phyloP scores from a whole-genome alignment of 2,329 filamentous ascomycete species.

The Fusarium illudens region DNA sequence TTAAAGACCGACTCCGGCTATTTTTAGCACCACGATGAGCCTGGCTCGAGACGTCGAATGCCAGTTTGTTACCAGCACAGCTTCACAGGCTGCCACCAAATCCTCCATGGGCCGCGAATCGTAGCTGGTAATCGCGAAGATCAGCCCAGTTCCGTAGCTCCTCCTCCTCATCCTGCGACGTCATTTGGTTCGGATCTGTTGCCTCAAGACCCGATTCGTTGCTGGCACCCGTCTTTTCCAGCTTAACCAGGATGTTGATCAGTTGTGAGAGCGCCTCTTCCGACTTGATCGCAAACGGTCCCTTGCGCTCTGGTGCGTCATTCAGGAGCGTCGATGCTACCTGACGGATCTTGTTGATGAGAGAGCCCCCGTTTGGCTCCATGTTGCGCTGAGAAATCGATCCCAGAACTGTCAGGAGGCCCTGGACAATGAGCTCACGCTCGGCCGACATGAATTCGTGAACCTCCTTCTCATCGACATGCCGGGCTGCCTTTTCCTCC shows the following conservation, averaged over 20 bases:
- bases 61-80: neutral
- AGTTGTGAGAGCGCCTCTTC: conserved; percentile 78
- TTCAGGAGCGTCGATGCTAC: conserved; percentile 83
- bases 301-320: conserved; percentile 60
- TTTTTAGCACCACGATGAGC: neutral
- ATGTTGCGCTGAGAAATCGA: conserved; percentile 86
- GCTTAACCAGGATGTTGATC: conserved; percentile 75
- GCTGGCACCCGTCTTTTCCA: conserved; percentile 69
- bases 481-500: conserved; percentile 49
- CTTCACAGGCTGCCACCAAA: conserved; percentile 48
- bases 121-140: conserved; percentile 78
- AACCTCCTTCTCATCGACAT: conserved; percentile 58
- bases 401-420: conserved; percentile 76
- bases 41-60: neutral
- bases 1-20: neutral
- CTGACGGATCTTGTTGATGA: conserved; percentile 85
- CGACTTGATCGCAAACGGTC: conserved; percentile 61
- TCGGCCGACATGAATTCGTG: conserved; percentile 75
- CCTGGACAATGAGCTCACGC: conserved; percentile 81
- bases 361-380: conserved; percentile 72
- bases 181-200: conserved; percentile 52
- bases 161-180: conserved; percentile 73
- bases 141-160: conserved; percentile 82
- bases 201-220: conserved; percentile 42
- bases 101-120: conserved; percentile 73